A percentile compares a stretch with the other conserved stretches of the same genome.
phyloP scores from a whole-genome alignment of 805 yeast species.

The Myxozyma nipponensis region DNA sequence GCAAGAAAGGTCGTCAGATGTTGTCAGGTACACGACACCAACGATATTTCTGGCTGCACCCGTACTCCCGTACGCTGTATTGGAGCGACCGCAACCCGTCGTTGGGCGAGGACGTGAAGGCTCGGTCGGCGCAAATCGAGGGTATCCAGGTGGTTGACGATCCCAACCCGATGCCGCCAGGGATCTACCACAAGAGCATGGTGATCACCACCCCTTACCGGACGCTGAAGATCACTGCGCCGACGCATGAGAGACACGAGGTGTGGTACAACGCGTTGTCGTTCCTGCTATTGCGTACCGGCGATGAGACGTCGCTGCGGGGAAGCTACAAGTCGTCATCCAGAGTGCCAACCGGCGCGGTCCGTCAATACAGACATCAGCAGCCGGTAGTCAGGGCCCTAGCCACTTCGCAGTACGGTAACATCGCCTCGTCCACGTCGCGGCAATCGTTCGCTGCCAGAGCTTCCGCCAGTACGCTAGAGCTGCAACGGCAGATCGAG shows the following conservation, averaged over 20 bases:
- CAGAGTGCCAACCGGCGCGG: background rate
- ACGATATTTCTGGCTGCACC: conserved; percentile 94
- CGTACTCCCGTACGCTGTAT: conserved; percentile 82
- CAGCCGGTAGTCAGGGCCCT: background rate
- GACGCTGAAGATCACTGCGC: conserved; percentile 75
- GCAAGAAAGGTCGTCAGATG: conserved; percentile 59
- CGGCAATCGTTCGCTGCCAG: background rate
- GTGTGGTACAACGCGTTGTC: conserved; percentile 85
- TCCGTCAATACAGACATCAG: too few relatives aligned
- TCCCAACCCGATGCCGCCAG: conserved; percentile 83
- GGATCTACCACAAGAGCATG: conserved; percentile 79
- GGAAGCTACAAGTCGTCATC: background rate
- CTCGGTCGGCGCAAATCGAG: conserved; percentile 75
- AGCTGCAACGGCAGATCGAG: conserved; percentile 8
- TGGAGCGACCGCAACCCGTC: conserved; percentile 86
- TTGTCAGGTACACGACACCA: conserved; percentile 81
- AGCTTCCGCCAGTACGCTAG: conserved; percentile 11
- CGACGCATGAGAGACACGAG: conserved; percentile 81
- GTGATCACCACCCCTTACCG: conserved; percentile 66
- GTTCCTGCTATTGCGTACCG: conserved; percentile 52
- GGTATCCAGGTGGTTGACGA: conserved; percentile 79
- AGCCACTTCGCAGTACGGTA: background rate
- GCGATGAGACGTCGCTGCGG: conserved; percentile 30
- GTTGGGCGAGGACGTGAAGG: conserved; percentile 54
- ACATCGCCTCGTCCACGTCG: background rate